These are phyloP conservation scores for Forsythia suspensa DNA, from an alignment of 257 asterid species.

Conservation along the genomic window DNA sequence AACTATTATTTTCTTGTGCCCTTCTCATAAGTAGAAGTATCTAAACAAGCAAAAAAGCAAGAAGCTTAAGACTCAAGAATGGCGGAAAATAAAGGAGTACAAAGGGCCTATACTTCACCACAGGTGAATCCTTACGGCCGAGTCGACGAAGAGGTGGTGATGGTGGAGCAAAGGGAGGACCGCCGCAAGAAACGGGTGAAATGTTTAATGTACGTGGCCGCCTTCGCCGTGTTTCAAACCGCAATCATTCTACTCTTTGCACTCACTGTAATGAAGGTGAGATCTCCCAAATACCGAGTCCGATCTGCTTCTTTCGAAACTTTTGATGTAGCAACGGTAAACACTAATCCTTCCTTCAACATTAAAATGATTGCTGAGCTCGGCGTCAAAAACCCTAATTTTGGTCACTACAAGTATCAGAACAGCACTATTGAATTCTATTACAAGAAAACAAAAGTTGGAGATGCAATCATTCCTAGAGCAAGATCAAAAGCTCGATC, in stretches of 20 bases:
- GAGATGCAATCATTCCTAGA: slow-evolving; percentile 8
- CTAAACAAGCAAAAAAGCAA: not conserved
- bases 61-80: not conserved
- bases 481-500: slow-evolving; percentile 11
- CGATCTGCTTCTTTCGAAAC: slow-evolving; percentile 16
- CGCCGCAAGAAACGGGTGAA: slow-evolving; percentile 24
- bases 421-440: slow-evolving; percentile 22
- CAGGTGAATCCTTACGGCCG: slow-evolving; percentile 24
- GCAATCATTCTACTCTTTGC: not conserved
- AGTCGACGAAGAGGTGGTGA: slow-evolving; percentile 24
- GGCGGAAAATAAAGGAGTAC: not conserved
- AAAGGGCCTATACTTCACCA: not conserved
- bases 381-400: slow-evolving; percentile 18
- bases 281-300: slow-evolving; percentile 13
- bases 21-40: not conserved
- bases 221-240: slow-evolving; percentile 20
- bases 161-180: slow-evolving; percentile 11
- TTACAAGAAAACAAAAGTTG: slow-evolving; percentile 11
- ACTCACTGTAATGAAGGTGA: slow-evolving; percentile 13
- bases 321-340: not conserved
- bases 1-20: not conserved
- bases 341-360: slow-evolving; percentile 15
- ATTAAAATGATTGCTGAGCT: slow-evolving; percentile 15
- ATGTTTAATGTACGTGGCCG: not conserved
- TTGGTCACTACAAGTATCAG: slow-evolving; percentile 15